Base-by-base conservation (phyloP, 202 grass and related monocot species). In the Carex arenaria region DNA sequence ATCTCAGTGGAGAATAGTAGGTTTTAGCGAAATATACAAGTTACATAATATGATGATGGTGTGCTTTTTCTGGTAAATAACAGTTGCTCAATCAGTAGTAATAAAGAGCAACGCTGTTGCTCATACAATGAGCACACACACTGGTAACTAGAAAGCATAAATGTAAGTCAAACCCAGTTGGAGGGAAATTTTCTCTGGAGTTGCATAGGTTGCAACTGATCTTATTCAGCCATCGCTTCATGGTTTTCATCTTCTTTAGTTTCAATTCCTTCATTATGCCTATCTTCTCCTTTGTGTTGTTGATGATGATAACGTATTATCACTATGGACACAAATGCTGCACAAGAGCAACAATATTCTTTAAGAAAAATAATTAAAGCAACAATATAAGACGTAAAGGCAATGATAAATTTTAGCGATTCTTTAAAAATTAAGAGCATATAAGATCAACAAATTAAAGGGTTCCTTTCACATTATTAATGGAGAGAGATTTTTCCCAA, bases 291-390 rank as follows among this genome's bases (percentile, higher is more conserved):
- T 67, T 63, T 93, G 67, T 63, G 55, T 57, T 78, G 84, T 63
- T 93, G 68, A 76, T 90, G 81, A 52, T 89, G 85, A 78, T 94
- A 99, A 31, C 91, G 78, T 45, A 95, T 38, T 64, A 95, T 72
- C 23, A 92, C 96, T 13, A 93, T 31, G 17, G 87, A 87, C 62
- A 98, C 63, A 74, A 98, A 98, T 78, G 80, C 95, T 98, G 82
- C 66, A 93, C 5, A 66, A 67, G 13, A 77, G 64, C 68, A 22
- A 78, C 1, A 78, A 22, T 3, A 10, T 26, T 73, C 34, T 38
- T 28, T 43, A 28, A 14, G 19, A 62, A 47, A 65, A 26, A 28
- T 26, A 65, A 51, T 36, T 10, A 19, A 22, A 63, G 20, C 69
- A 30, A 53, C 22, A 26, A 74, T 15, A 14, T n/a, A n/a, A n/a